phyloP scores from a whole-genome alignment of 495 filamentous ascomycete genomes.

The Neurospora terricola region DNA sequence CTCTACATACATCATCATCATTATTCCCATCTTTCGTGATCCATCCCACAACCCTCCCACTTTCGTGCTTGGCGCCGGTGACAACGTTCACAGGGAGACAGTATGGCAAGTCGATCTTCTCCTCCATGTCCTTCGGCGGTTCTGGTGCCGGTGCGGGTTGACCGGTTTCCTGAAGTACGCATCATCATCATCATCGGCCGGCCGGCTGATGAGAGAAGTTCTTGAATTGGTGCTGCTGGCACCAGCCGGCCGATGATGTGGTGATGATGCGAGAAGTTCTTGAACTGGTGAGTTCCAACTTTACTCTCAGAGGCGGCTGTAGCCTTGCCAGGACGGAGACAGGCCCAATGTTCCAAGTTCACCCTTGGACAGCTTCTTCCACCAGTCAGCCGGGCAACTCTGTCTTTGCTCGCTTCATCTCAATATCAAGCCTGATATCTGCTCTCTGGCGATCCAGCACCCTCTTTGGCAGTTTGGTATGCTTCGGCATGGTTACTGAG shows the following conservation, averaged over 20 bases:
- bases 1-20: neutral
- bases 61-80: conserved; percentile 11
- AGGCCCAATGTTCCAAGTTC: neutral
- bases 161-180: conserved; percentile 94
- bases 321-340: too few species aligned
- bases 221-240: conserved; percentile 16
- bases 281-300: neutral
- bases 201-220: conserved; percentile 60
- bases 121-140: conserved; percentile 52
- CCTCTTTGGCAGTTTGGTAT: conserved; percentile 10
- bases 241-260: too few species aligned
- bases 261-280: too few species aligned
- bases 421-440: conserved; percentile 17
- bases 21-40: neutral
- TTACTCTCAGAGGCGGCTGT: too few species aligned
- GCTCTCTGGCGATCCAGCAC: conserved; percentile 15
- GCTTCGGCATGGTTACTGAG: conserved; percentile 18
- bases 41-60: neutral
- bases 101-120: conserved; percentile 18
- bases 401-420: conserved; percentile 12
- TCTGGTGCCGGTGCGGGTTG: conserved; percentile 86
- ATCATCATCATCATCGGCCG: conserved; percentile 77
- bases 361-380: conserved; percentile 8
- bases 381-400: conserved; percentile 21
- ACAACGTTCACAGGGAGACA: conserved; percentile 20